Evolutionary conservation across 108 stramenopile species (phyloP).

Genomic region (Nitzschia sp.): DNA sequence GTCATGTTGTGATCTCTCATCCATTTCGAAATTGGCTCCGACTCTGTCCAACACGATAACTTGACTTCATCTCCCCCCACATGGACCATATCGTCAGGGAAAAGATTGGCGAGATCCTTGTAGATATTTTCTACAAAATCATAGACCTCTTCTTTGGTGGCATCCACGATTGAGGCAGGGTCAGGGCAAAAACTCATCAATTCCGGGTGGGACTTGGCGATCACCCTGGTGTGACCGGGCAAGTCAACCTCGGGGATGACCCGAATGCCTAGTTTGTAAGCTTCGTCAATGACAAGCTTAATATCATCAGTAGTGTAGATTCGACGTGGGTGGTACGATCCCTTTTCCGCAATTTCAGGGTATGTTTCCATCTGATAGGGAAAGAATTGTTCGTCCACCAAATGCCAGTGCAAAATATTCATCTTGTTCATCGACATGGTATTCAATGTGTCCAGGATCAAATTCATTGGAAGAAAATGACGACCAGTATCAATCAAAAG

Average conservation of each 20-base stretch:
- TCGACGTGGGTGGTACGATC: conserved; percentile 40
- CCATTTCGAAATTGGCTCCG: conserved; percentile 29
- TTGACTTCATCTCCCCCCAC: conserved; percentile 78
- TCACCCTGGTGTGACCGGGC: conserved; percentile 65
- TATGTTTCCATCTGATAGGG: conserved; percentile 35
- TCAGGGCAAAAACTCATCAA: conserved; percentile 32
- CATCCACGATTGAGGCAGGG: conserved; percentile 33
- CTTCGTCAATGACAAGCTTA: conserved; percentile 48
- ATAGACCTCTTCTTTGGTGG: conserved; percentile 35
- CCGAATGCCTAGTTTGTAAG: conserved; percentile 55
- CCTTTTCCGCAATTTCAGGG: conserved; percentile 48
- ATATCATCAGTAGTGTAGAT: conserved; percentile 51
- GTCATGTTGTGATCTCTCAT: conserved; percentile 40
- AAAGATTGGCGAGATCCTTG: conserved; percentile 33
- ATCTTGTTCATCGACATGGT: conserved; percentile 69
- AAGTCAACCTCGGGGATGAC: conserved; percentile 75
- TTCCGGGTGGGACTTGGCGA: conserved; percentile 37
- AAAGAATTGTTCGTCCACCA: conserved; percentile 62
- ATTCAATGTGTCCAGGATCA: conserved; percentile 59
- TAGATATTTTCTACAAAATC: conserved; percentile 45
- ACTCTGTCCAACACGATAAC: conserved; percentile 44
- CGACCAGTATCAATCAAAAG: conserved; percentile 77
- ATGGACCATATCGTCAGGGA: conserved; percentile 58
- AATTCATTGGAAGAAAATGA: conserved; percentile 67
- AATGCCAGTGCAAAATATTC: conserved; percentile 84